Conservation (phyloP, 2,329 filamentous ascomycete species). For the Cyphellophora attinorum region DNA sequence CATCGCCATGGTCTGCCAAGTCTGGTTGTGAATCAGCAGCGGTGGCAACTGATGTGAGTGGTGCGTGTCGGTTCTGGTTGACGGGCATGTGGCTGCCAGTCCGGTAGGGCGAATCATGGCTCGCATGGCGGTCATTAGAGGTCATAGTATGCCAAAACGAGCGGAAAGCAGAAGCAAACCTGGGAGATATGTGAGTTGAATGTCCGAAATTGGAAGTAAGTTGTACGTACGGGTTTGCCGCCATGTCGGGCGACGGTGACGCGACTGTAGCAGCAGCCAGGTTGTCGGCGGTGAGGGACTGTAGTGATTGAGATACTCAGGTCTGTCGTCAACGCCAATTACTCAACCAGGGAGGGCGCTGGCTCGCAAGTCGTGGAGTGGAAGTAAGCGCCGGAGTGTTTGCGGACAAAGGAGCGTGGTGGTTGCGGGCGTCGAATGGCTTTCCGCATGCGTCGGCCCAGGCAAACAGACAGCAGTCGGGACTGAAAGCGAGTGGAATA, state of each 20-base stretch:
- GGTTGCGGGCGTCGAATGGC: too few species aligned
- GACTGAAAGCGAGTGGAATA: too few species aligned
- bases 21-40: constrained; percentile 81
- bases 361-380: too few species aligned
- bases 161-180: constrained; percentile 51
- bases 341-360: too few species aligned
- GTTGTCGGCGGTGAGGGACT: neutral
- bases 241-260: neutral
- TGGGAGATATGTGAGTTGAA: constrained; percentile 3
- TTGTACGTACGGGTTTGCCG: neutral
- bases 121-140: constrained; percentile 73
- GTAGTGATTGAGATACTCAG: too few species aligned
- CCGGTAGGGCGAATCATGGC: constrained; percentile 85
- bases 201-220: neutral
- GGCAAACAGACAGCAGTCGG: too few species aligned
- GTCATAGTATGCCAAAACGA: constrained; percentile 93
- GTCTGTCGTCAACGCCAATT: too few species aligned
- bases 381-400: too few species aligned
- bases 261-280: constrained; percentile 1
- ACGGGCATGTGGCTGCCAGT: constrained; percentile 84
- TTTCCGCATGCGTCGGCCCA: too few species aligned
- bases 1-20: constrained; percentile 72
- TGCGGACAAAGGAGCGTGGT: too few species aligned
- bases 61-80: constrained; percentile 68
- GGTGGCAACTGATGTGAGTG: constrained; percentile 79